Conservation (phyloP, 2,329 filamentous ascomycete genomes). For the Aspergillus japonicus region DNA sequence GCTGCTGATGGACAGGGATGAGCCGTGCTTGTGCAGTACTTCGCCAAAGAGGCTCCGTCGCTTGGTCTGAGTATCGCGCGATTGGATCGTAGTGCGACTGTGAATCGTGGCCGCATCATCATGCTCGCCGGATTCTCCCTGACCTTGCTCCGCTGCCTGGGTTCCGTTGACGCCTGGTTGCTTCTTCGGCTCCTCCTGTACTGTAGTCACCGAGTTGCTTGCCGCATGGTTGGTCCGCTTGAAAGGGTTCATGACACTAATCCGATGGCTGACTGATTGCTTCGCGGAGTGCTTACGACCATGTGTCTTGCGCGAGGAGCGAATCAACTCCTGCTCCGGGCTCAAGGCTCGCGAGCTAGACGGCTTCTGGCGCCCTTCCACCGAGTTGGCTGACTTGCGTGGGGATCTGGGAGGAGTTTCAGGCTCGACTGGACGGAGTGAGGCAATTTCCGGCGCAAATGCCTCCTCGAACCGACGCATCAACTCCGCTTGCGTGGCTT, state of each 20-base stretch:
- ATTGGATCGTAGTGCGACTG: constrained; percentile 38
- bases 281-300: constrained; percentile 35
- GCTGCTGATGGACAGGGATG: constrained; percentile 29
- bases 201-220: constrained; percentile 38
- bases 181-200: constrained; percentile 27
- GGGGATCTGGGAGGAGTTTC: constrained; percentile 48
- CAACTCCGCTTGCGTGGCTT: constrained; percentile 41
- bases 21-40: constrained; percentile 32
- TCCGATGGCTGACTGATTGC: constrained; percentile 40
- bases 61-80: constrained; percentile 36
- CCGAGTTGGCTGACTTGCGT: constrained; percentile 31
- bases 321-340: constrained; percentile 38
- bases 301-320: constrained; percentile 31
- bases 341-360: constrained; percentile 31
- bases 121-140: constrained; percentile 23
- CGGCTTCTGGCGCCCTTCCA: constrained; percentile 26
- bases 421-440: constrained; percentile 52
- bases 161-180: constrained; percentile 24
- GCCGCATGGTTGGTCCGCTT: constrained; percentile 40
- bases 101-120: constrained; percentile 39
- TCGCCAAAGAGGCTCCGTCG: constrained; percentile 44
- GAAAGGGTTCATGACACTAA: constrained; percentile 46
- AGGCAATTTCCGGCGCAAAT: constrained; percentile 63
- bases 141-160: constrained; percentile 1
- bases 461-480: constrained; percentile 39